Evolutionary conservation across 305 asterid genomes (phyloP).

Genomic region (Fraxinus floribunda): DNA sequence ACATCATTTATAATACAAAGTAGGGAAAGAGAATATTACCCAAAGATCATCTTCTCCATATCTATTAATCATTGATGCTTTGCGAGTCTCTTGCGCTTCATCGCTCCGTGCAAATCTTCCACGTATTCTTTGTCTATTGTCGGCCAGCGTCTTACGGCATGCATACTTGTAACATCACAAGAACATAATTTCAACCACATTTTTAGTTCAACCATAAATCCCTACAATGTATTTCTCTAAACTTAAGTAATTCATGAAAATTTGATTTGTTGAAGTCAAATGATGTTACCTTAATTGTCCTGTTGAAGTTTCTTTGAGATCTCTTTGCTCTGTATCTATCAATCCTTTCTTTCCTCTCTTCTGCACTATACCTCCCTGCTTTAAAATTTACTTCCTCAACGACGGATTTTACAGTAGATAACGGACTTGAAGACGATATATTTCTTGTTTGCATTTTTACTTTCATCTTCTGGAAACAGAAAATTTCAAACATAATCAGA

Average conservation of each 20-base stretch:
- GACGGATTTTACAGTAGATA: conserved; percentile 47
- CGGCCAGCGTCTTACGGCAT: conserved; percentile 86
- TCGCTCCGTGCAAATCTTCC: conserved; percentile 87
- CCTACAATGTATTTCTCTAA: background rate
- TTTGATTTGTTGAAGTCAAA: background rate
- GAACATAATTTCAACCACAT: conserved; percentile 16
- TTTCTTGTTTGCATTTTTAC: conserved; percentile 33
- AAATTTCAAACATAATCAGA: background rate
- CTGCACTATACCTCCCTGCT: conserved; percentile 65
- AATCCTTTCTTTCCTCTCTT: conserved; percentile 78
- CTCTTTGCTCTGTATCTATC: conserved; percentile 77
- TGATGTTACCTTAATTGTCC: conserved; percentile 73
- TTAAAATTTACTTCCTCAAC: conserved; percentile 66
- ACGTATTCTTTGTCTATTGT: conserved; percentile 75
- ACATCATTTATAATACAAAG: conserved; percentile 4
- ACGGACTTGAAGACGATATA: conserved; percentile 52
- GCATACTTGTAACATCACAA: conserved; percentile 38
- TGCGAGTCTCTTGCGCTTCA: conserved; percentile 64
- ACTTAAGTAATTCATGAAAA: background rate
- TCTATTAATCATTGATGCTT: conserved; percentile 49
- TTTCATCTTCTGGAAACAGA: conserved; percentile 43
- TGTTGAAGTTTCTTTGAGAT: conserved; percentile 77
- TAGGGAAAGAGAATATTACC: conserved; percentile 53
- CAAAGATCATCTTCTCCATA: conserved; percentile 67
- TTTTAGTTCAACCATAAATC: background rate